These are phyloP conservation scores for Apodospora peruviana DNA, from an alignment of 495 filamentous ascomycete species.

Conservation along the genomic window DNA sequence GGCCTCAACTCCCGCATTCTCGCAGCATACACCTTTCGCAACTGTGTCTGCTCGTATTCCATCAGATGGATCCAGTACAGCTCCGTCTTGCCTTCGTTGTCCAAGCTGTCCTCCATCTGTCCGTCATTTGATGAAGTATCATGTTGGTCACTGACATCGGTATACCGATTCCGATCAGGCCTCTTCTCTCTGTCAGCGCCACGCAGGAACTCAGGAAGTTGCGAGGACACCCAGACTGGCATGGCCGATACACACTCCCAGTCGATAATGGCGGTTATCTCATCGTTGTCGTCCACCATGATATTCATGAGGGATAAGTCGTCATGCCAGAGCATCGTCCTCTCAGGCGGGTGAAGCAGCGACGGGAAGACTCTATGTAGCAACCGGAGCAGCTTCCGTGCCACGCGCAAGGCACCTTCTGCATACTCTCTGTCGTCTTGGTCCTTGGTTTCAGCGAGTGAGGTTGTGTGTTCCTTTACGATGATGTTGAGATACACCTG, in stretches of 20 bases:
- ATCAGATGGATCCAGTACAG: conserved; percentile 33
- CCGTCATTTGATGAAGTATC: conserved; percentile 5
- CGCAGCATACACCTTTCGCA: conserved; percentile 24
- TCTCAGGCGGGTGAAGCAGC: conserved; percentile 19
- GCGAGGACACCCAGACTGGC: conserved; percentile 41
- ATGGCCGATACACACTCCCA: conserved; percentile 50
- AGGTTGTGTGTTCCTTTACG: conserved; percentile 20
- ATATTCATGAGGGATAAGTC: conserved; percentile 47
- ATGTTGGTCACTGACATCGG: conserved; percentile 16
- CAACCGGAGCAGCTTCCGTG: conserved; percentile 19
- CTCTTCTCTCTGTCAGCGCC: conserved; percentile 19
- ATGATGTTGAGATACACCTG: conserved; percentile 20
- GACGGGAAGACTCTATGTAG: conserved; percentile 25
- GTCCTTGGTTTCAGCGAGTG: conserved; percentile 8
- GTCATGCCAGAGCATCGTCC: conserved; percentile 40
- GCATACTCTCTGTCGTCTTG: conserved; percentile 22
- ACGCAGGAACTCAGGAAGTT: conserved; percentile 40
- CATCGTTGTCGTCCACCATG: conserved; percentile 37
- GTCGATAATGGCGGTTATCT: conserved; percentile 43
- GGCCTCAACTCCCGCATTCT: conserved; percentile 20
- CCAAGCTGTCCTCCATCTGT: conserved; percentile 17
- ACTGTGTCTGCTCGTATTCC: conserved; percentile 32
- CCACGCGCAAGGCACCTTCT: conserved; percentile 16
- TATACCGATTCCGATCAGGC: conserved; percentile 28
- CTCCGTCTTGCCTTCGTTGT: conserved; percentile 31